Evolutionary conservation across 2,329 filamentous ascomycete species (phyloP), one percentile per base, ranked within the genome.

Genomic region (Fusarium incarnatum): DNA sequence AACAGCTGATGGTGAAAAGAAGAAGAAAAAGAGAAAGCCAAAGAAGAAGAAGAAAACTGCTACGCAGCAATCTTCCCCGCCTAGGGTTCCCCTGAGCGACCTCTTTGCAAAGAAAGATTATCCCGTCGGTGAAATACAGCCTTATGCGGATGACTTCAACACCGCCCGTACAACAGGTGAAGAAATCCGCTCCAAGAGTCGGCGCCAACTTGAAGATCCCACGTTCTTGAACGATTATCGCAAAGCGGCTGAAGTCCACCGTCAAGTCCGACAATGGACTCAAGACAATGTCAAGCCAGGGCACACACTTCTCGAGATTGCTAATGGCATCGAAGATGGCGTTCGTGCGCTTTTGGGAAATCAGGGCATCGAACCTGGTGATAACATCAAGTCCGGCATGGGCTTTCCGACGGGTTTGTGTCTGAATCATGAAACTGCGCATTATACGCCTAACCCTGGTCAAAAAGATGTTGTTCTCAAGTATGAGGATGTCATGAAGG

Each of bases 361-460:
- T 76, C 86, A 87, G 71, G 93, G 92, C 2, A 80, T 94, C 23
- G 87, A 92, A 67, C 89, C 92, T 63, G 93, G 93, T 2, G 92
- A 94, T 70, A 88, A 88, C 60, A 83, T 94, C 68, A 88, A 89
- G 76, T 90, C 89, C 25, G 93, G 93, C 34, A 90, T 95, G 86
- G 93, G 91, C 1, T 96, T 96, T 79, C 93, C 93, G 2, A 94
- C 92, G 3, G 93, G 93, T 54, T 82, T 96, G 45, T 93, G 90
- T 76, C 85, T 96, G 70, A 94, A 96, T 79, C 87, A 94, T 75
- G 91, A 91, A 64, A 92, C 92, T 1, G 93, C 93, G 2, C 93
- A 96, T 80, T 96, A 91, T 78, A 94, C 90, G 6, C 93, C 93
- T 1, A 96, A 95, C 75, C 90, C 92, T 0, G 92, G 92, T 22